These are phyloP conservation scores for Gillenia trifoliata DNA, from an alignment of 306 rosid species.

Conservation along the genomic window DNA sequence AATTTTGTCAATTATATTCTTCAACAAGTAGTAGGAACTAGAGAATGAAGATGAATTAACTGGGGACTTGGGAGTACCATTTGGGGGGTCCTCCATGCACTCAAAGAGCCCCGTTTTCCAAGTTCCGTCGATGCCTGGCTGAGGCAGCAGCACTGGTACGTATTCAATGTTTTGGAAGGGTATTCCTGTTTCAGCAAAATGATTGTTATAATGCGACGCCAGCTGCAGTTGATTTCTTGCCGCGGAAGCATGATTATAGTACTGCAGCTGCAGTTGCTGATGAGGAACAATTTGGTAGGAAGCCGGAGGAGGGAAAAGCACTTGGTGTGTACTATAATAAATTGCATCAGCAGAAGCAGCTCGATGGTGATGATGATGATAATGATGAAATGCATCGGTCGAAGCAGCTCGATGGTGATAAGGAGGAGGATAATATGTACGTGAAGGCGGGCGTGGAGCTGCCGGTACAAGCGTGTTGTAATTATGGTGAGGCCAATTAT, in stretches of 20 bases:
- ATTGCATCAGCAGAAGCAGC: not conserved
- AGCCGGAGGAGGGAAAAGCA: slow-evolving; percentile 11
- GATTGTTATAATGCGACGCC: not conserved
- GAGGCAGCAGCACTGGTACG: not conserved
- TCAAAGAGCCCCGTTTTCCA: slow-evolving; percentile 10
- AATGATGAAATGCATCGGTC: not conserved
- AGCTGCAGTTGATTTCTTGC: not conserved
- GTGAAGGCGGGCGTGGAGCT: not conserved
- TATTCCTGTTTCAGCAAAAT: slow-evolving; percentile 7
- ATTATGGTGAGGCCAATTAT: not conserved
- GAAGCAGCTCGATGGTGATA: not conserved
- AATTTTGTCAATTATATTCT: not conserved
- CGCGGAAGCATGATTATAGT: not conserved
- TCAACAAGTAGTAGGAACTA: not conserved
- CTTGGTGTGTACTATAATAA: not conserved
- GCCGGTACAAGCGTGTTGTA: not conserved
- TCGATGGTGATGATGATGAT: not conserved
- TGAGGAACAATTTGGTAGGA: not conserved
- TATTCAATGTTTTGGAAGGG: slow-evolving; percentile 1
- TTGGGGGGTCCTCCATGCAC: not conserved
- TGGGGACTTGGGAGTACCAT: not conserved
- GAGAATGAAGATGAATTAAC: not conserved
- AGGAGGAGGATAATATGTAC: not conserved
- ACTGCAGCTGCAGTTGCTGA: not conserved
- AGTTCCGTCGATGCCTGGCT: not conserved